Evolutionary conservation across 73 alveolate genomes (phyloP).

Genomic region (Tetrahymena elliotti): DNA sequence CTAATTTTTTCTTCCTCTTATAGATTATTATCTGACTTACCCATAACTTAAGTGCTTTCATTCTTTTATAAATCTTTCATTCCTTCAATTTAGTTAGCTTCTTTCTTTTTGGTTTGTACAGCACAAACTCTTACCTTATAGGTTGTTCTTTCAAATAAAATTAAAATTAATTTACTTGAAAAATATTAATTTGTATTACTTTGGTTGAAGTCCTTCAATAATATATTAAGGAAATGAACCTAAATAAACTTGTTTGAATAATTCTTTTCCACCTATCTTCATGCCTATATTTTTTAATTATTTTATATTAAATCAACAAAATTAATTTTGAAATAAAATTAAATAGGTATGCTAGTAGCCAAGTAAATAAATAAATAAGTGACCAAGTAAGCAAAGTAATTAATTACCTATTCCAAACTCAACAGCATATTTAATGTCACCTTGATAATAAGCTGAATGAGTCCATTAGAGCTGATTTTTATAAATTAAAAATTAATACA

Average conservation of each 20-base stretch:
- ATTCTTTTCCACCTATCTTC: background rate
- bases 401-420: background rate
- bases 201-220: background rate
- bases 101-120: background rate
- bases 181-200: background rate
- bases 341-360: no score
- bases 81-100: background rate
- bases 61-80: background rate
- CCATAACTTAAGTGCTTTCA: background rate
- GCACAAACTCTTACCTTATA: background rate
- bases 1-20: background rate
- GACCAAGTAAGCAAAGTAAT: background rate
- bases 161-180: background rate
- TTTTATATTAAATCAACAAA: no score
- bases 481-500: background rate
- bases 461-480: background rate
- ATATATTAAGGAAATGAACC: background rate
- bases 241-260: background rate
- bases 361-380: background rate
- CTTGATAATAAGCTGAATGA: background rate
- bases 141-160: background rate
- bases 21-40: background rate
- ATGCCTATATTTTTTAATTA: background rate
- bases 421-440: background rate
- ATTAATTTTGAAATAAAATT: no score